Evolutionary conservation across 768 basidiomycete species (phyloP), one percentile per base, ranked within the genome.

Genomic region (Mycena haematopus): DNA sequence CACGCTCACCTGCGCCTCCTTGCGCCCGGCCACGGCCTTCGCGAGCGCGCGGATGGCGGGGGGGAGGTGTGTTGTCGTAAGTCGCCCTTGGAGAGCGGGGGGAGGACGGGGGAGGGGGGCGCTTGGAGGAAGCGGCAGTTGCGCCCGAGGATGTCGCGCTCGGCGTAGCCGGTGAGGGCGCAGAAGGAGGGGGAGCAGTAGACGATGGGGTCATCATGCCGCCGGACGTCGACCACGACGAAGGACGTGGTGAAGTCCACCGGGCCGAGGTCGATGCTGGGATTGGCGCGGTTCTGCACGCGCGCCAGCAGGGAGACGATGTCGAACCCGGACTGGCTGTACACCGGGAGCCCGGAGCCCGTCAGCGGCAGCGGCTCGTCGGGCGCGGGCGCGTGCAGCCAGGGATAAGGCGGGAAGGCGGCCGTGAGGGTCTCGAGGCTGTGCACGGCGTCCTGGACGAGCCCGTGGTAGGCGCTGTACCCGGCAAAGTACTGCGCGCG

Each of bases 161-260:
- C 88, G 0, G 71, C 57, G 70, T 95, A 95, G 3, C 91, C 91
- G 0, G 92, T 94, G 46, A 95, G 80, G 15, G 79, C 76, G 72
- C 82, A 87, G 73, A 99, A 99, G 1, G 85, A 84, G 17, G 92
- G 93, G 3, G 90, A 92, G 59, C 93, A 95, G 69, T 97, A 98
- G 6, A 98, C 88, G 72, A 99, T 90, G 15, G 96, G 94, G 33
- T 79, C 78, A 73, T 99, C 97, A 65, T 86, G 84, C 58, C 91
- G 79, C 6, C 91, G 84, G 24, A 89, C 84, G 72, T 99, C 97
- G 46, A 88, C 89, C 42, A 99, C 91, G 69, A 92, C 84, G 75
- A 99, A 99, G n/a, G 90, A 86, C 72, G 93, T 96, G 7, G 91
- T 90, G 62, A 95, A 79, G 75, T 99, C 96, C 29, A 99, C 92